Evolutionary conservation across 345 rosid genomes (phyloP).

Genomic region (Fremontodendron californicum): DNA sequence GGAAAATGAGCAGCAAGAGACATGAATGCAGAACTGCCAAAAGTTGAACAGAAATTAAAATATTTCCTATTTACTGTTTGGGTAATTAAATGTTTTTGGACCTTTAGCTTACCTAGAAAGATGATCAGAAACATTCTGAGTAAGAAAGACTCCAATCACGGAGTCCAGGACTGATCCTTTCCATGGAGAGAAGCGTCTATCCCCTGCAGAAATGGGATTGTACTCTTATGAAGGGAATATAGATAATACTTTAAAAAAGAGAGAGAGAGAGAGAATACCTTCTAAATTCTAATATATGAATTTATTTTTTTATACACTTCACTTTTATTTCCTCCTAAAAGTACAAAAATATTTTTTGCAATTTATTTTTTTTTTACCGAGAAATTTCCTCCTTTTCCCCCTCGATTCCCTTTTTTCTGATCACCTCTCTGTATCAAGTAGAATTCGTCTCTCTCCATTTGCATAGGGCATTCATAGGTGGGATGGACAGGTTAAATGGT

Average conservation of each 20-base stretch:
- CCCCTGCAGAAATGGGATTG: constrained; percentile 49
- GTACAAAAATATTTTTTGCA: neutral
- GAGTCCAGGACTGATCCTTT: constrained; percentile 98
- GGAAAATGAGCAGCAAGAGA: constrained; percentile 77
- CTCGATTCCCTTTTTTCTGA: neutral
- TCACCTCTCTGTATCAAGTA: neutral
- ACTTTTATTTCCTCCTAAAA: too few species aligned
- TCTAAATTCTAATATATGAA: neutral
- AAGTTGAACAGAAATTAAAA: constrained; percentile 17
- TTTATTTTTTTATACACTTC: too few species aligned
- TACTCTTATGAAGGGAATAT: constrained; percentile 9
- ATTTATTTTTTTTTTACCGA: neutral
- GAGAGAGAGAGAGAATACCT: neutral
- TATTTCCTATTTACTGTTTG: constrained; percentile 4
- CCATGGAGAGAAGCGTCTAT: constrained; percentile 92
- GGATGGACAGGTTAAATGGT: neutral
- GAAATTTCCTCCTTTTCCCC: neutral
- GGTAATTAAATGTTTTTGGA: constrained; percentile 1
- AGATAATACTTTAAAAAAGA: neutral
- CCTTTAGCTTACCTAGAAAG: constrained; percentile 63
- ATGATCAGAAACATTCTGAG: constrained; percentile 96
- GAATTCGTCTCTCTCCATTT: neutral
- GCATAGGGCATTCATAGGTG: neutral
- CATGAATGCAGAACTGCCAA: constrained; percentile 89
- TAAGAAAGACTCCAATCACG: constrained; percentile 93